These are phyloP conservation scores for Geosmithia putterillii DNA, from an alignment of 2,329 filamentous ascomycete species.

Conservation along the genomic window DNA sequence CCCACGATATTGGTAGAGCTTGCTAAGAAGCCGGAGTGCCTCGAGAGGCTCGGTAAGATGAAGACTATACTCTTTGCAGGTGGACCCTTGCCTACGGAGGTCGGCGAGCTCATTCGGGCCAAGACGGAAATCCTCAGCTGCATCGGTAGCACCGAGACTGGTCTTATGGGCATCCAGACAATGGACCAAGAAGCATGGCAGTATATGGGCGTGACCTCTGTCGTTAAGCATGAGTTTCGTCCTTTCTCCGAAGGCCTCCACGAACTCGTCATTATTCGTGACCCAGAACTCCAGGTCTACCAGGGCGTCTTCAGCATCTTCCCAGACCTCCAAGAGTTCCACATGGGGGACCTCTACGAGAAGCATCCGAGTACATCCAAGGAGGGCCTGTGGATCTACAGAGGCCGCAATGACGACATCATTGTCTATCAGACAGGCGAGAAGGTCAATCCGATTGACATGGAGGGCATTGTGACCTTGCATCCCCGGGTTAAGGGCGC, in stretches of 20 bases:
- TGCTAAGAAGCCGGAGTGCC: conserved; percentile 6
- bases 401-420: conserved; percentile 24
- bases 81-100: conserved; percentile 12
- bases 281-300: conserved; percentile 9
- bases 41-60: conserved; percentile 8
- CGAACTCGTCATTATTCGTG: conserved; percentile 17
- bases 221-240: conserved; percentile 9
- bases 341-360: conserved; percentile 30
- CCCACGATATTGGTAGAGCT: conserved; percentile 10
- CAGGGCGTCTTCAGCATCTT: conserved; percentile 27
- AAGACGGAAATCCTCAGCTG: conserved; percentile 12
- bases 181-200: conserved; percentile 15
- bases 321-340: conserved; percentile 24
- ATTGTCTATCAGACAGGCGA: conserved; percentile 27
- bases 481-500: conserved; percentile 16
- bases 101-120: conserved; percentile 14
- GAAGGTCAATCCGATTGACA: conserved; percentile 26
- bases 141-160: conserved; percentile 18
- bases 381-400: conserved; percentile 18
- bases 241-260: conserved; percentile 12
- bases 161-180: conserved; percentile 7
- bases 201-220: conserved; percentile 12
- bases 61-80: conserved; percentile 13
- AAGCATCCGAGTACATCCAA: conserved; percentile 20
- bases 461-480: conserved; percentile 17